Conservation (phyloP, 352 stramenopile species). For the Phytophthora fragariae region DNA sequence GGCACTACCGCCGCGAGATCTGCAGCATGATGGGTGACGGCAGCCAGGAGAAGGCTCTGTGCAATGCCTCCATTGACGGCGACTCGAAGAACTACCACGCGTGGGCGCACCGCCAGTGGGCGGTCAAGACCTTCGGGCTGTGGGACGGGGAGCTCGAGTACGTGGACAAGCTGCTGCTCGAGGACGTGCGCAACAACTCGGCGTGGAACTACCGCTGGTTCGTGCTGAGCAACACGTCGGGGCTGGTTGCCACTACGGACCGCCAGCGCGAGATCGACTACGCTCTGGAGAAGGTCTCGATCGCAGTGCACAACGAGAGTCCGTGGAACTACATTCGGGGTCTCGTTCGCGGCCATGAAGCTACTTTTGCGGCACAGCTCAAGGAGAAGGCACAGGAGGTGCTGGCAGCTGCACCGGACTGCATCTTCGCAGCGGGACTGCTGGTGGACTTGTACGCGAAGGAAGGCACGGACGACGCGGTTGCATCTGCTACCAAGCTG, state of each 20-base stretch:
- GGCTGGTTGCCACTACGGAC: slow-evolving; percentile 37
- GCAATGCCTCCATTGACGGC: slow-evolving; percentile 90
- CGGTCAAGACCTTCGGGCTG: slow-evolving; percentile 87
- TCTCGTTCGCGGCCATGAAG: slow-evolving; percentile 62
- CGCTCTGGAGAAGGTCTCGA: slow-evolving; percentile 68
- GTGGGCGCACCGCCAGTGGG: slow-evolving; percentile 98
- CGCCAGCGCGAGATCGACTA: slow-evolving; percentile 79
- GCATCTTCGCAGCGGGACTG: slow-evolving; percentile 74
- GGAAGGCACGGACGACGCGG: slow-evolving; percentile 49
- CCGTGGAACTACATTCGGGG: slow-evolving; percentile 93
- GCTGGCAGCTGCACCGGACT: slow-evolving; percentile 54
- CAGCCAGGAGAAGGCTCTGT: slow-evolving; percentile 93
- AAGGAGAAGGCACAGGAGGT: slow-evolving; percentile 52
- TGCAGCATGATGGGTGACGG: slow-evolving; percentile 85
- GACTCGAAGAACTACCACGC: slow-evolving; percentile 99
- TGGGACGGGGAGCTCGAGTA: slow-evolving; percentile 95
- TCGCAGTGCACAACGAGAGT: slow-evolving; percentile 91
- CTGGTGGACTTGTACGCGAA: slow-evolving; percentile 78
- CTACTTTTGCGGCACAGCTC: slow-evolving; percentile 47
- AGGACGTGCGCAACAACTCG: slow-evolving; percentile 98
- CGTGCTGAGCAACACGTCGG: slow-evolving; percentile 69
- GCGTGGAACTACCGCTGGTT: slow-evolving; percentile 92
- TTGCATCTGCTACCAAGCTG: slow-evolving; percentile 59
- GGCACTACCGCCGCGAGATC: slow-evolving; percentile 97
- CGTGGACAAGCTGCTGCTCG: slow-evolving; percentile 86